These are phyloP conservation scores for Hanseniaspora meyeri DNA, from an alignment of 805 yeast species.

Conservation along the genomic window DNA sequence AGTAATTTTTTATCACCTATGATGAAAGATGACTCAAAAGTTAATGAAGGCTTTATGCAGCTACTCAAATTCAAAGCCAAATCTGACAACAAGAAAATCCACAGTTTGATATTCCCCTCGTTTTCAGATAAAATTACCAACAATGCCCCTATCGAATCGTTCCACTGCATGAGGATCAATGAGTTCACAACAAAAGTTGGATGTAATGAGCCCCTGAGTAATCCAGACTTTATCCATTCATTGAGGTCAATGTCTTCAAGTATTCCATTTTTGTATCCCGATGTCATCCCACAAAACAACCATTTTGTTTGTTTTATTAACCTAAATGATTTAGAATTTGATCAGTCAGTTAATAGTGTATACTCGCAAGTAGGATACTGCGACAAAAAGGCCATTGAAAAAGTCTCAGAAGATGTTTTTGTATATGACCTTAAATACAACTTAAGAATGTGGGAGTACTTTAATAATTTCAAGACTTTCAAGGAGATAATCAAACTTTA, in stretches of 20 bases:
- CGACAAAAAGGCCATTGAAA: not conserved
- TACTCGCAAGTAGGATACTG: conserved; percentile 11
- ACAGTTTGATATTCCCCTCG: conserved; percentile 2
- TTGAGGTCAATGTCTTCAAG: conserved; percentile 6
- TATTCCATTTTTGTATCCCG: conserved; percentile 10
- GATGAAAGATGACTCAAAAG: not conserved
- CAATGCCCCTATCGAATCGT: conserved; percentile 1
- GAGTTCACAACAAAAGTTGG: conserved; percentile 3
- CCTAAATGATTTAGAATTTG: conserved; percentile 1
- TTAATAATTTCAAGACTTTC: not conserved
- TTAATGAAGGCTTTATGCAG: conserved; percentile 7
- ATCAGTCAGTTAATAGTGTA: not conserved
- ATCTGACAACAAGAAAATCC: not conserved
- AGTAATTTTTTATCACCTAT: not conserved
- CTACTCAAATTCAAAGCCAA: not conserved
- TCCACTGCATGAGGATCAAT: conserved; percentile 4
- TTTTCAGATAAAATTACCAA: not conserved
- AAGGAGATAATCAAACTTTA: not conserved
- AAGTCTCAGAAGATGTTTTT: not conserved
- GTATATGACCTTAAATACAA: not conserved
- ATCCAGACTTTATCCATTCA: conserved; percentile 1
- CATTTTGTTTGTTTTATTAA: conserved; percentile 11
- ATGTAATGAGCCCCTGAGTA: conserved; percentile 1
- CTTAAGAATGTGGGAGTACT: conserved; percentile 9
- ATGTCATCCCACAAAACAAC: conserved; percentile 7